Evolutionary conservation across 441 rosid genomes (phyloP).

Genomic region (Populus hybrid): DNA sequence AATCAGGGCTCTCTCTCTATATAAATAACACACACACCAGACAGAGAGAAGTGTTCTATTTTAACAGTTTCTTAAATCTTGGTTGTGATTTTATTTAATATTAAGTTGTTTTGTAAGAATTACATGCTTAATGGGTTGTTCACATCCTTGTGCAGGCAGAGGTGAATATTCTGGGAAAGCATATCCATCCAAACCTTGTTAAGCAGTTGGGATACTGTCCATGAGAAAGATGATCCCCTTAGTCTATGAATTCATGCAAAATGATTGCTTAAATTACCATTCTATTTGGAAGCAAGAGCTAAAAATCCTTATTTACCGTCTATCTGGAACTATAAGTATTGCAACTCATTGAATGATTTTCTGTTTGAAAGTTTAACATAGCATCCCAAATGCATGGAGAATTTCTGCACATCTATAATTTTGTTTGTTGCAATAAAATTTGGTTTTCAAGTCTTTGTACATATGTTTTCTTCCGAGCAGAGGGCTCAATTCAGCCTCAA

Average conservation of each 20-base stretch:
- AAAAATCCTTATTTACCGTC: slow-evolving; percentile 51
- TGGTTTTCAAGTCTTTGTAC: slow-evolving; percentile 4
- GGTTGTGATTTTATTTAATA: too few species aligned
- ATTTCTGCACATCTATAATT: not conserved
- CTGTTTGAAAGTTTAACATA: not conserved
- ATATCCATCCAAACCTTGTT: slow-evolving; percentile 73
- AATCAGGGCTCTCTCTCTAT: not conserved
- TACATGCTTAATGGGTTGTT: not conserved
- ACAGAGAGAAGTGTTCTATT: too few species aligned
- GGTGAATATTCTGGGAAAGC: slow-evolving; percentile 59
- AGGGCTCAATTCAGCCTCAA: slow-evolving; percentile 51
- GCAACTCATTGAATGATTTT: not conserved
- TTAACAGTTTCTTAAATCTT: too few species aligned
- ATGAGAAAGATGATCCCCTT: slow-evolving; percentile 60
- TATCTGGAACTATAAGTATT: slow-evolving; percentile 57
- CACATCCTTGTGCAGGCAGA: slow-evolving; percentile 46
- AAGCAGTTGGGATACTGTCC: slow-evolving; percentile 64
- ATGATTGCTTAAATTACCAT: too few species aligned
- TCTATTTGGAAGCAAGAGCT: too few species aligned
- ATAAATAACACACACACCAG: too few species aligned
- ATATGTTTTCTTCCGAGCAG: slow-evolving; percentile 26
- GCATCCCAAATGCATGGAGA: not conserved
- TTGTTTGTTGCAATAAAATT: not conserved
- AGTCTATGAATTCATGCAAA: slow-evolving; percentile 23
- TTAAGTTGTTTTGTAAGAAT: not conserved